phyloP scores from a whole-genome alignment of 805 yeast genomes.

The Teunomyces stri region DNA sequence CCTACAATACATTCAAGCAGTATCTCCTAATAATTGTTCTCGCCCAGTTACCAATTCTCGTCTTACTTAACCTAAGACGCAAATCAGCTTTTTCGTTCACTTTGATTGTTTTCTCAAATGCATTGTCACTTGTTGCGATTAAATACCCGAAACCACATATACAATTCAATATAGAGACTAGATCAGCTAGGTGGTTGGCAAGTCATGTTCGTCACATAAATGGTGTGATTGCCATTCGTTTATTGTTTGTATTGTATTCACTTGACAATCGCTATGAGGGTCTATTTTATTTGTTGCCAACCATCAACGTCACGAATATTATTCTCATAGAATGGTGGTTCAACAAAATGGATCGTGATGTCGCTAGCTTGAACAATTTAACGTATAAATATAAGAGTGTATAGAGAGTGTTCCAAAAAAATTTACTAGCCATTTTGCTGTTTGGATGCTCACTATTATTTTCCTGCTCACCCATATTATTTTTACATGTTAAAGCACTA shows the following conservation, averaged over 20 bases:
- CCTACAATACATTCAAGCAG: slow-evolving; percentile 6
- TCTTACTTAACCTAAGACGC: slow-evolving; percentile 10
- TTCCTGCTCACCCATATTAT: neutral
- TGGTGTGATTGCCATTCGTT: neutral
- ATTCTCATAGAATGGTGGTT: slow-evolving; percentile 15
- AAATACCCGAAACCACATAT: neutral
- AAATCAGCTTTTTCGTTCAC: slow-evolving; percentile 3
- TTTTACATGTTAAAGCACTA: neutral
- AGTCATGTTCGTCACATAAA: neutral
- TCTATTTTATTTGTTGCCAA: slow-evolving; percentile 16
- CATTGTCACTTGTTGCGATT: neutral
- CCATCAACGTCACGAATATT: slow-evolving; percentile 15
- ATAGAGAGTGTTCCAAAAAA: slow-evolving; percentile 1
- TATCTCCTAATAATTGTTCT: slow-evolving; percentile 12
- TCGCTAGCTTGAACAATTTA: slow-evolving; percentile 13
- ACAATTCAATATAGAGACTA: neutral
- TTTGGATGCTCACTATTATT: neutral
- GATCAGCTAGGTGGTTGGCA: neutral
- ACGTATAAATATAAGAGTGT: slow-evolving; percentile 23
- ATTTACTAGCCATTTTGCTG: neutral
- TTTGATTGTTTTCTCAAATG: slow-evolving; percentile 2
- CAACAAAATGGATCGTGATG: slow-evolving; percentile 8
- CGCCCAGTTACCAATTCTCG: slow-evolving; percentile 15
- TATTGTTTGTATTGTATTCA: slow-evolving; percentile 1
- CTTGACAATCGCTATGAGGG: neutral